Base-by-base conservation (phyloP, 768 basidiomycete species). In the Kwoniella botswanensis region DNA sequence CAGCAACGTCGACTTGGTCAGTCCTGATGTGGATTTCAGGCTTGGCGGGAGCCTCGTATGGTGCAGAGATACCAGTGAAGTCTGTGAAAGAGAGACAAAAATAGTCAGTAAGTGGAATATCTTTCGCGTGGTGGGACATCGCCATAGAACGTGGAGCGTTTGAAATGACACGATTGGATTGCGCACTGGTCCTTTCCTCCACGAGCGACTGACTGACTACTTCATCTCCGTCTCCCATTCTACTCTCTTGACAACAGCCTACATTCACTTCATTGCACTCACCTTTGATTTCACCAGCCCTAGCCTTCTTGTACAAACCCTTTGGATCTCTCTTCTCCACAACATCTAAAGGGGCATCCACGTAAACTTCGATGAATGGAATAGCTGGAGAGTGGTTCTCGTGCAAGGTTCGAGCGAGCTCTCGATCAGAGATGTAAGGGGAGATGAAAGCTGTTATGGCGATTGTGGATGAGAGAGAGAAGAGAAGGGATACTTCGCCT, bases 361-460 rank as follows among this genome's bases (percentile, higher is more conserved):
- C 87, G 79, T 90, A 99, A 50, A 98, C 94, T 85, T 99, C 97
- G 70, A 99, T 82, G 84, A 99, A 98, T 50, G 90, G 89, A 54
- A 98, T 84, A 18, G 75, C 63, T 6, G 83, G 79, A 18, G 87
- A 86, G 1, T 89, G 86, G 61, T 88, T 86, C 59, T 88, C 87
- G 84, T 99, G 96, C 35, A 98, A 87, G 69, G 90, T 86, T 55
- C 97, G 89, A 22, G 93, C 97, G 58, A 90, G 82, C 13, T 88
- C 87, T 43, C 97, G 90, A 86, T 99, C 96, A 15, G 89, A 88
- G 60, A 88, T 87, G 85, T 98, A 98, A n/a, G 97, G 97, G 1
- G 97, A 98, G 84, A 99, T 99, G 86, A 99, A 99, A 13, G 97
- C 95, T 18, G 97, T 96, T 81, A 98, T 87, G 18, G 92, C 87